Percentiles rank a stretch among this genome's conserved stretches.
These are phyloP conservation scores for Stachybotrys elegans DNA, from an alignment of 2,329 filamentous ascomycete species.

Conservation along the genomic window DNA sequence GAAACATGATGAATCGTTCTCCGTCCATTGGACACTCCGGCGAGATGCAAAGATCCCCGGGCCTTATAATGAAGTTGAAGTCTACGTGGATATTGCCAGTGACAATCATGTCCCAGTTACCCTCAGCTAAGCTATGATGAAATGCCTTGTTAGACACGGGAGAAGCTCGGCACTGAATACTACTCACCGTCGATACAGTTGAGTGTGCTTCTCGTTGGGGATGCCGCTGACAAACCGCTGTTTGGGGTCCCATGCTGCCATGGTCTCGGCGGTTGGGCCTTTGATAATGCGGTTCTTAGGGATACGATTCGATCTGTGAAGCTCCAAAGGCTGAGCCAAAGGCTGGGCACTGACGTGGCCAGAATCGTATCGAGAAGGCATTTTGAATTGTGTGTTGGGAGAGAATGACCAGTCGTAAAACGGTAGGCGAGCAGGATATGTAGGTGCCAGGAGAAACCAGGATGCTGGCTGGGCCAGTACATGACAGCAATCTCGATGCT, in stretches of 20 bases:
- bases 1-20: constrained; percentile 55
- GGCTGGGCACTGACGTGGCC: constrained; percentile 12
- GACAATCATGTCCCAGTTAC: constrained; percentile 47
- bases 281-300: constrained; percentile 60
- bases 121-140: constrained; percentile 47
- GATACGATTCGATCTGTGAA: constrained; percentile 42
- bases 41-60: constrained; percentile 54
- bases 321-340: constrained; percentile 39
- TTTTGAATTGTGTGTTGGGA: too few species aligned
- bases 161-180: not conserved
- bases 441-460: too few species aligned
- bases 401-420: too few species aligned
- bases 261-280: constrained; percentile 57
- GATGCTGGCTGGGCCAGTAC: too few species aligned
- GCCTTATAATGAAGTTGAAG: constrained; percentile 46
- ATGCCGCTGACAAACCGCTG: constrained; percentile 40
- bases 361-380: constrained; percentile 14
- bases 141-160: not conserved
- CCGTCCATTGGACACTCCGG: constrained; percentile 41
- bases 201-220: constrained; percentile 30
- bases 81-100: constrained; percentile 60
- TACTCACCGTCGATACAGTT: constrained; percentile 43
- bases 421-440: too few species aligned
- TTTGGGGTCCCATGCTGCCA: constrained; percentile 52
- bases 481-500: too few species aligned